Percentiles rank a stretch among this genome's conserved stretches.
Conservation (phyloP, 352 stramenopile species). For the Phytophthora sansomeana region DNA sequence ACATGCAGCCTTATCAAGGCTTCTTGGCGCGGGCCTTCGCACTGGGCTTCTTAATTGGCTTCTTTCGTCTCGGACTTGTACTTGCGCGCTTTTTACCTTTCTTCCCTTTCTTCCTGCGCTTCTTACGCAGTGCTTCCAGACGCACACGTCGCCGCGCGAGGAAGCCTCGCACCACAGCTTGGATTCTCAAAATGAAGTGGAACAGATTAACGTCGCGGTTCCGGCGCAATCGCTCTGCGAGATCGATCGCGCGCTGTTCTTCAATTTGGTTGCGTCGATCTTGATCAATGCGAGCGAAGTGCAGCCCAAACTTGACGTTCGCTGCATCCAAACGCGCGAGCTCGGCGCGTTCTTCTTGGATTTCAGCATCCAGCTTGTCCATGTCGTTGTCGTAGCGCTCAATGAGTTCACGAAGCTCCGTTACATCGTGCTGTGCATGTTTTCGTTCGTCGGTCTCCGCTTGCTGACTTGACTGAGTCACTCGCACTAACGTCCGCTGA, state of each 20-base stretch:
- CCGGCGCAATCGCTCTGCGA: conserved; percentile 34
- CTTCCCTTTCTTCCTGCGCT: conserved; percentile 39
- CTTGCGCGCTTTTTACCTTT: conserved; percentile 39
- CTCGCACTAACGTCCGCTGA: conserved; percentile 35
- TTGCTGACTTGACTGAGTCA: conserved; percentile 51
- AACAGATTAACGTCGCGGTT: conserved; percentile 62
- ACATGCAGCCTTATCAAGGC: conserved; percentile 12
- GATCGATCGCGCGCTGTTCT: conserved; percentile 49
- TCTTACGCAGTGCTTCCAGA: conserved; percentile 34
- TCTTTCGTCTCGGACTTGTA: conserved; percentile 23
- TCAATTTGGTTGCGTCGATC: conserved; percentile 61
- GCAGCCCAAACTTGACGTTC: conserved; percentile 40
- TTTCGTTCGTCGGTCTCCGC: conserved; percentile 64
- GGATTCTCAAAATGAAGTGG: conserved; percentile 56
- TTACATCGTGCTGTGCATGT: conserved; percentile 42
- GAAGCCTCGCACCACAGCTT: conserved; percentile 70
- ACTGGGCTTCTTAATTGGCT: conserved; percentile 19
- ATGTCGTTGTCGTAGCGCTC: conserved; percentile 62
- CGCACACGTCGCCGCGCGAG: conserved; percentile 50
- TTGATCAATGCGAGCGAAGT: conserved; percentile 65
- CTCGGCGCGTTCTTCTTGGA: conserved; percentile 43
- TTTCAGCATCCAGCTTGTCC: conserved; percentile 47
- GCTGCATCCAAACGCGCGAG: conserved; percentile 41
- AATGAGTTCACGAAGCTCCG: conserved; percentile 59
- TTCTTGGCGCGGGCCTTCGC: conserved; percentile 24